Evolutionary conservation across 2,329 filamentous ascomycete genomes (phyloP), one percentile per base, ranked within the genome.

Genomic region (Paecilomyces sp.): DNA sequence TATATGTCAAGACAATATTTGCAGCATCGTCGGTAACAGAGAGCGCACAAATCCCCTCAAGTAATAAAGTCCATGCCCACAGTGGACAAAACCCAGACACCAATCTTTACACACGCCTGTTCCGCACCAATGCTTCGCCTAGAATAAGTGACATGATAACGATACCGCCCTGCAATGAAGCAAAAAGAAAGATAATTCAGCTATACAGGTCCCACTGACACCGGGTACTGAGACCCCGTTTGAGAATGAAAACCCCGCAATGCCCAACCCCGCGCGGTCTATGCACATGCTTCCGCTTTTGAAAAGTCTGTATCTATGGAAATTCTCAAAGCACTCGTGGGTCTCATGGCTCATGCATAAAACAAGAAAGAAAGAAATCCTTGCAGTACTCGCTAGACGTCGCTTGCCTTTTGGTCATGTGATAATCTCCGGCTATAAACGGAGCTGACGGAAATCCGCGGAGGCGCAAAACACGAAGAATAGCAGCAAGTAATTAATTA

Each of bases 311-410:
- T 9, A 13, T 25, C 24, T 25, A 30, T 53, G 51, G 25, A 53
- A 53, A 53, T 30, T 53, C 24, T 28, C 50, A 61, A 57, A 61
- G 55, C 30, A 53, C 54, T 67, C 66, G 65, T 68, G 60, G 62
- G 55, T 65, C 66, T 61, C 63, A 56, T 67, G 58, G 57, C 58
- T 67, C 61, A 61, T 65, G 60, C 59, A 31, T 41, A 22, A 53
- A 54, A 6, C 25, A 28, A 28, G 25, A 57, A 36, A 60, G 47
- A 62, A 62, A 60, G 57, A 51, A 57, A 57, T 55, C 53, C 58
- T 61, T 59, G 58, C 6, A n/a, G 31, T 18, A 47, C 22, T 47
- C 34, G 28, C 22, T n/a, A 50, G 28, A 30, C 9, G 18, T 1
- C 47, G 6, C 34, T 55, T 6, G 9, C 51, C n/a, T 8, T 9